Percentiles rank a stretch among this genome's conserved stretches.
Evolutionary conservation across 805 yeast genomes (phyloP).

Genomic region (Nakazawaea holstii): DNA sequence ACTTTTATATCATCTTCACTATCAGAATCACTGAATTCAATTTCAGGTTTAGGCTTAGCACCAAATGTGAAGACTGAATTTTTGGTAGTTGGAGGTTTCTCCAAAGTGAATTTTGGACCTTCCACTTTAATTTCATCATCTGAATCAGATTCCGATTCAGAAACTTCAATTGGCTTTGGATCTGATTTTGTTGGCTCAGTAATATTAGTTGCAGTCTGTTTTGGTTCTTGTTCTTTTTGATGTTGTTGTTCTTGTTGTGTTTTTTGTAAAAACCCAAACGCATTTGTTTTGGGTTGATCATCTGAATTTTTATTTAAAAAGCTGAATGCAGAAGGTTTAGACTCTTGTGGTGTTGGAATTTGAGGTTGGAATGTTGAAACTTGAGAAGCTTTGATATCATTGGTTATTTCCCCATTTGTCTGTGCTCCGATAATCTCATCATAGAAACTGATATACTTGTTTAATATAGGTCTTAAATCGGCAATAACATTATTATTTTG

Average conservation of each 20-base stretch:
- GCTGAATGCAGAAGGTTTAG: background rate
- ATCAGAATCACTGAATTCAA: conserved; percentile 36
- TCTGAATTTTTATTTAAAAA: conserved; percentile 4
- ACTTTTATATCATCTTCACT: conserved; percentile 60
- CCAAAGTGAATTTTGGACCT: conserved; percentile 62
- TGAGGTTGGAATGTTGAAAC: background rate
- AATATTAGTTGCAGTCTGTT: background rate
- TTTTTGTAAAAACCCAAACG: background rate
- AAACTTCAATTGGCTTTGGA: conserved; percentile 10
- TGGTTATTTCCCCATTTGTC: conserved; percentile 8
- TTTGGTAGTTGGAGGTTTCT: conserved; percentile 40
- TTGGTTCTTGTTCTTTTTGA: background rate
- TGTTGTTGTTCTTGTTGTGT: conserved; percentile 11
- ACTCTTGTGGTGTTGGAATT: background rate
- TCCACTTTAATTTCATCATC: conserved; percentile 57
- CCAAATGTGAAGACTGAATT: conserved; percentile 48
- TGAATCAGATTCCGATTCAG: conserved; percentile 25
- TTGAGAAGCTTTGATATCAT: background rate
- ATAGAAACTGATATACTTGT: conserved; percentile 55
- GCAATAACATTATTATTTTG: conserved; percentile 41
- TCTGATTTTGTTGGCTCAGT: background rate
- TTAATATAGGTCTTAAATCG: conserved; percentile 48
- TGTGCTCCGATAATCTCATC: conserved; percentile 27
- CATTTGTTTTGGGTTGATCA: conserved; percentile 4
- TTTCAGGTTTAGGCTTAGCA: conserved; percentile 24